phyloP scores from a whole-genome alignment of 1,284 basidiomycete genomes.

The Boletus smithii region DNA sequence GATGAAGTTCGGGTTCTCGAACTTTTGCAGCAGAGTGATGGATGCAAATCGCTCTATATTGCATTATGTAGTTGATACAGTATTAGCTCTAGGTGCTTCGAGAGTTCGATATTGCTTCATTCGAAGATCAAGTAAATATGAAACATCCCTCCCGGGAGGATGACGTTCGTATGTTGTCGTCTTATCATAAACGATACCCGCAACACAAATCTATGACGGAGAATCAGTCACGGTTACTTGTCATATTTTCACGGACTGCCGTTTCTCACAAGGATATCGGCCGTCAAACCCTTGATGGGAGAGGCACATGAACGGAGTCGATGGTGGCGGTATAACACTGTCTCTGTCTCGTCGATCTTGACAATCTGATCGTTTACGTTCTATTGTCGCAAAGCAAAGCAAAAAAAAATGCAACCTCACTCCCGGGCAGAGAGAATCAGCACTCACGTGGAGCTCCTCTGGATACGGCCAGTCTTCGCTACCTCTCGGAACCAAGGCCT shows the following conservation, averaged over 20 bases:
- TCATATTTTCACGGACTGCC: not conserved
- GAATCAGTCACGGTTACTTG: not conserved
- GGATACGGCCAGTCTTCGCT: constrained; percentile 77
- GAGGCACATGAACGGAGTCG: constrained; percentile 74
- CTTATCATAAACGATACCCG: constrained; percentile 53
- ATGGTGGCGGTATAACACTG: constrained; percentile 63
- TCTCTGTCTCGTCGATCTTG: constrained; percentile 43
- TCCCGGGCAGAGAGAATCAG: not conserved
- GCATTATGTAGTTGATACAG: constrained; percentile 3
- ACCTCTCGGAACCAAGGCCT: constrained; percentile 52
- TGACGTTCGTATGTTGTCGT: constrained; percentile 48
- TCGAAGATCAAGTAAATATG: constrained; percentile 24
- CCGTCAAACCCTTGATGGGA: constrained; percentile 77
- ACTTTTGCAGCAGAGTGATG: not conserved
- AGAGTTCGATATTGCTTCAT: constrained; percentile 23
- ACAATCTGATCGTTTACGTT: constrained; percentile 52
- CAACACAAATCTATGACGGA: constrained; percentile 50
- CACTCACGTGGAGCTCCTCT: constrained; percentile 58
- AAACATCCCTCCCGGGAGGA: constrained; percentile 35
- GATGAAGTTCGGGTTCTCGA: too few relatives aligned
- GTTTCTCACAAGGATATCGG: constrained; percentile 69
- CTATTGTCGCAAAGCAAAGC: constrained; percentile 10
- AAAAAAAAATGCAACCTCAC: not conserved
- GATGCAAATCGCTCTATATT: not conserved
- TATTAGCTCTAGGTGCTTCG: constrained; percentile 5